Evolutionary conservation across 495 filamentous ascomycete genomes (phyloP), one percentile per base, ranked within the genome.

Genomic region (Hypoxylon subgilvum): DNA sequence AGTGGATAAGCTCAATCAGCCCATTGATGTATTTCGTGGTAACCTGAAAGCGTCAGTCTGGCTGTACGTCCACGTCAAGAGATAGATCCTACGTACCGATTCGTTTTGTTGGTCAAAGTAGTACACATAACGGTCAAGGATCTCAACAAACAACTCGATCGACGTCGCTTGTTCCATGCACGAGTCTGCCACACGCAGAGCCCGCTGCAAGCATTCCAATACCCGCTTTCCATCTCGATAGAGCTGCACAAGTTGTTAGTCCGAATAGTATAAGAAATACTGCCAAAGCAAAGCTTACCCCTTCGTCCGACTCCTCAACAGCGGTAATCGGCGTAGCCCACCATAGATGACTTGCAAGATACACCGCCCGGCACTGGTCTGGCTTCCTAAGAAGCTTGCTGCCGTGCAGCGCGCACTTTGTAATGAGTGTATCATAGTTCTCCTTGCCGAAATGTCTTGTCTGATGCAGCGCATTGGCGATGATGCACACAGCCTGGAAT

Each of bases 81-180:
- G 18, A 19, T 21, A 25, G 27, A 35, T 19, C 8, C 14, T 72
- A 34, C 87, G 74, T 76, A 91, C 93, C 38, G 91, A 93, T 75
- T 98, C 94, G 73, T 98, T 98, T 74, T 96, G 91, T 66, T 97
- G 91, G 73, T 98, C 94, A 74, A 96, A 98, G 74, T 97, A 97
- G 72, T 98, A 98, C 44, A 97, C 94, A 74, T 97, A 98, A 69
- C 94, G 84, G 68, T 97, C 96, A 54, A 98, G 77, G 56, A 98
- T 97, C 75, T 98, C 94, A 41, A 98, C 94, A 67, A 98, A 98
- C 32, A 98, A 79, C 74, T 98, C 94, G 18, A 97, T 91, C 2
- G 91, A 96, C 2, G 97, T 96, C 6, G 91, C 92, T n/a, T 92
- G 92, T 72, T 98, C 94, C 94, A 98, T 98, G 75, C 94, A 98